Evolutionary conservation across 139 green algal species (phyloP).

Genomic region (Tetradesmus obliquus): DNA sequence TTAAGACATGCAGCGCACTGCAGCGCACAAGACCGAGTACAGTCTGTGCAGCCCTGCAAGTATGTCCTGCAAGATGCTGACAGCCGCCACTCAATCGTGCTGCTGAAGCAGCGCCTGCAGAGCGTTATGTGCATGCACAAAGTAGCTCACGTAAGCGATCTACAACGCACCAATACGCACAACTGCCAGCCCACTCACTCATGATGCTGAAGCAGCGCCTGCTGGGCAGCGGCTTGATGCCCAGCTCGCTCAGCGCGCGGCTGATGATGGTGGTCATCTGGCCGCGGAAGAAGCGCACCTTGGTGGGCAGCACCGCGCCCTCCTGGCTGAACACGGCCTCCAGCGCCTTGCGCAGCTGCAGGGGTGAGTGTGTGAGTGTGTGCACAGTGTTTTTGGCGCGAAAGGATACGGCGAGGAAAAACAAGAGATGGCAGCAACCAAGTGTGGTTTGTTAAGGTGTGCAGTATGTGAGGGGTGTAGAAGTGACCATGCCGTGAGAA

Average conservation of each 20-base stretch:
- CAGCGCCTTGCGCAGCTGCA: constrained; percentile 84
- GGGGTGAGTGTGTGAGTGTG: background rate
- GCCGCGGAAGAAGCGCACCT: constrained; percentile 92
- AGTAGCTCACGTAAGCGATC: too few species aligned
- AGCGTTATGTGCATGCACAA: too few species aligned
- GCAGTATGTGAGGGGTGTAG: too few species aligned
- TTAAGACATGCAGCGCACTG: too few species aligned
- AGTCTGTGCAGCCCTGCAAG: too few species aligned
- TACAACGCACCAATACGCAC: too few species aligned
- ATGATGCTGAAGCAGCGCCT: constrained; percentile 93
- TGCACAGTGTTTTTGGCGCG: background rate
- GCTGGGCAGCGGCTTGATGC: constrained; percentile 90
- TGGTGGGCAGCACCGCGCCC: constrained; percentile 77
- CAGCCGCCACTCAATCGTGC: too few species aligned
- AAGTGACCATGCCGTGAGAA: too few species aligned
- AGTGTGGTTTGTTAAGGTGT: background rate
- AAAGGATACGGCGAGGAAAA: too few species aligned
- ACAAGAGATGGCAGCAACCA: background rate
- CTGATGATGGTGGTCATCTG: constrained; percentile 99
- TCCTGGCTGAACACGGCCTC: constrained; percentile 75
- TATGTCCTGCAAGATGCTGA: too few species aligned
- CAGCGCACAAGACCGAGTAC: too few species aligned
- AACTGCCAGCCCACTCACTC: constrained; percentile 65
- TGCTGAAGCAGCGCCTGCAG: too few species aligned
- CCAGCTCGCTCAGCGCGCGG: constrained; percentile 90